Evolutionary conservation across 768 basidiomycete genomes (phyloP).

Genomic region (Lactifluus subvellereus): DNA sequence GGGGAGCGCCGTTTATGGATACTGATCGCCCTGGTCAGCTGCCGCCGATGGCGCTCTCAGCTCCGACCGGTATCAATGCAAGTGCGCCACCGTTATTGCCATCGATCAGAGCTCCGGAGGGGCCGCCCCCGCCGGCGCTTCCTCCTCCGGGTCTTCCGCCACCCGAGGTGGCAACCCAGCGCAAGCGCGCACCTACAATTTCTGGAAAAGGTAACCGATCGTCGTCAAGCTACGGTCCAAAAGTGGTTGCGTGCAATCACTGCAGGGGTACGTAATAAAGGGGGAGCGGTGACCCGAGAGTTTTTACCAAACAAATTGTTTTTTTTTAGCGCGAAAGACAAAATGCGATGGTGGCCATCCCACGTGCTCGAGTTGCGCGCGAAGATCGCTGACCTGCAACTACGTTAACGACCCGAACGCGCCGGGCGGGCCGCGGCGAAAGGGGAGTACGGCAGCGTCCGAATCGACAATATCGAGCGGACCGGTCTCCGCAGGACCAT

Average conservation of each 20-base stretch:
- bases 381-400: slow-evolving; percentile 68
- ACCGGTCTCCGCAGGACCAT: slow-evolving; percentile 26
- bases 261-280: slow-evolving; percentile 60
- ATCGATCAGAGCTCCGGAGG: slow-evolving; percentile 24
- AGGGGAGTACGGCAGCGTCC: slow-evolving; percentile 23
- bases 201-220: slow-evolving; percentile 54
- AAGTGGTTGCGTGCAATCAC: slow-evolving; percentile 85
- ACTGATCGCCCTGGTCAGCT: slow-evolving; percentile 18
- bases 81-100: slow-evolving; percentile 26
- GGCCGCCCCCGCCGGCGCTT: slow-evolving; percentile 32
- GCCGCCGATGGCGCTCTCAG: slow-evolving; percentile 23
- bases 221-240: slow-evolving; percentile 65
- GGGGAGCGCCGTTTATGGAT: slow-evolving; percentile 19
- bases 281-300: not conserved
- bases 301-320: not conserved
- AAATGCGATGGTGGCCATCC: slow-evolving; percentile 87
- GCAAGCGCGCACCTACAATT: slow-evolving; percentile 57
- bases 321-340: slow-evolving; percentile 68
- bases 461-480: slow-evolving; percentile 27
- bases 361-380: slow-evolving; percentile 75
- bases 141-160: slow-evolving; percentile 32
- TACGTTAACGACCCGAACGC: slow-evolving; percentile 61
- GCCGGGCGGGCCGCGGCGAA: slow-evolving; percentile 24
- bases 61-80: slow-evolving; percentile 14
- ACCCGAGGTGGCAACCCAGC: slow-evolving; percentile 27